Base-by-base conservation (phyloP, 768 basidiomycete species). In the Crepidotus variabilis region DNA sequence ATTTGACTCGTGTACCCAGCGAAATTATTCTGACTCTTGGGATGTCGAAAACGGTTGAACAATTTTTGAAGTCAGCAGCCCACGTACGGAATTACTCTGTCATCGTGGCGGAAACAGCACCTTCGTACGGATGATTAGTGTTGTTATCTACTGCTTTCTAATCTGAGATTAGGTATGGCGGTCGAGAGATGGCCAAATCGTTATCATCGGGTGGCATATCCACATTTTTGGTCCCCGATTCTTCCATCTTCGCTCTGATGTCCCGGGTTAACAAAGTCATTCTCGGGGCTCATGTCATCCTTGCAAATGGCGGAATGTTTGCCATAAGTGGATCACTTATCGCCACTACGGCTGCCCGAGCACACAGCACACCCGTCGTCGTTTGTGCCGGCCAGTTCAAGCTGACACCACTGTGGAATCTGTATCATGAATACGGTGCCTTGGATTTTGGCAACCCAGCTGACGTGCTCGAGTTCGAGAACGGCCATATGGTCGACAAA, bases 381-480 rank as follows among this genome's bases (percentile, higher is more conserved):
- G 90, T 97, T 11, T 93, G 92, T 65, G 89, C 92, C 2, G 97
- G 96, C 2, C 94, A 97, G 71, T 99, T 94, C 76, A 99, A 99
- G 69, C 76, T 98, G 61, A 95, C 94, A 6, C 95, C 94, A 8
- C 71, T 88, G 23, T 94, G 92, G 89, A 91, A 92, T 70, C 71
- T 92, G 54, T 91, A 92, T 69, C 88, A 91, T 61, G 88, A 91
- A 68, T 90, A 90, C 63, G 90, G 86, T 24, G 90, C 90, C 55
- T 80, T 86, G 59, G 94, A 90, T 75, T 89, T 90, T 61, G 88
- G 87, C 2, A 83, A 85, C 67, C 82, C 81, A 50, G 77, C 71
- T 59, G 75, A 76, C 54, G 82, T 78, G 32, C 83, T 87, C 52
- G 87, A 84, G 32, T 92, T 89, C 60, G 84, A 92, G 59, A 90